Conservation (phyloP, 1,284 basidiomycete genomes). For the Cystobasidiaceae sp. region DNA sequence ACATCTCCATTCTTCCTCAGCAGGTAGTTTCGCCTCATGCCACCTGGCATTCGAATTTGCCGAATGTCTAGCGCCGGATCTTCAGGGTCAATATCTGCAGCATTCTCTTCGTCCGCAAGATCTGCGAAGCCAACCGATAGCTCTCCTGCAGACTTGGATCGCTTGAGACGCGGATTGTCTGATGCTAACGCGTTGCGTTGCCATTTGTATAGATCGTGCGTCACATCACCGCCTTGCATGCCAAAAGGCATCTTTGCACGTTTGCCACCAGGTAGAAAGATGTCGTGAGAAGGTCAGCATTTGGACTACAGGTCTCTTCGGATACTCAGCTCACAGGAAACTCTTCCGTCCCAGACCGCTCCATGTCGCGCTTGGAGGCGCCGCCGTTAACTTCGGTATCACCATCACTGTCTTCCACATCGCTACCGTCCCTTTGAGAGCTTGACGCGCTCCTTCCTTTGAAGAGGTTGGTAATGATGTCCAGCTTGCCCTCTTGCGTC, state of each 20-base stretch:
- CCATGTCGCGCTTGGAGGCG: not conserved
- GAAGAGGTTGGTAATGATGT: slow-evolving; percentile 31
- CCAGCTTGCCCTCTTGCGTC: slow-evolving; percentile 1
- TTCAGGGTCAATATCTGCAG: slow-evolving; percentile 21
- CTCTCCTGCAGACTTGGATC: slow-evolving; percentile 57
- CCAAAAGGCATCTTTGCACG: slow-evolving; percentile 26
- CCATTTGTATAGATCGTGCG: slow-evolving; percentile 94
- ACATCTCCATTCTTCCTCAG: not conserved
- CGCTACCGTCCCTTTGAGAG: not conserved
- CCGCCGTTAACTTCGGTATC: not conserved
- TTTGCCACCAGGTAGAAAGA: slow-evolving; percentile 74
- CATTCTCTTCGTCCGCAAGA: slow-evolving; percentile 5
- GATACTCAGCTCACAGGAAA: slow-evolving; percentile 18
- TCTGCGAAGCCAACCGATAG: slow-evolving; percentile 43
- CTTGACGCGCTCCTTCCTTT: slow-evolving; percentile 29
- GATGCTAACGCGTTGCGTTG: slow-evolving; percentile 61
- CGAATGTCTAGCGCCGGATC: slow-evolving; percentile 38
- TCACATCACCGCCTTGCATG: slow-evolving; percentile 68
- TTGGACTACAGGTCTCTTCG: slow-evolving; percentile 29
- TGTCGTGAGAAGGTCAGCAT: slow-evolving; percentile 58
- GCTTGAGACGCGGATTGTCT: slow-evolving; percentile 63
- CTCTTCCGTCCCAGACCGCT: slow-evolving; percentile 31
- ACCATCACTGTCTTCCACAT: not conserved
- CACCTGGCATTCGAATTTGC: slow-evolving; percentile 88
- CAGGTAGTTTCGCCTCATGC: slow-evolving; percentile 83